A percentile compares a stretch with the other conserved stretches of the same genome.
Evolutionary conservation across 2,329 filamentous ascomycete species (phyloP).

Genomic region (Gnomoniopsis smithogilvyi): DNA sequence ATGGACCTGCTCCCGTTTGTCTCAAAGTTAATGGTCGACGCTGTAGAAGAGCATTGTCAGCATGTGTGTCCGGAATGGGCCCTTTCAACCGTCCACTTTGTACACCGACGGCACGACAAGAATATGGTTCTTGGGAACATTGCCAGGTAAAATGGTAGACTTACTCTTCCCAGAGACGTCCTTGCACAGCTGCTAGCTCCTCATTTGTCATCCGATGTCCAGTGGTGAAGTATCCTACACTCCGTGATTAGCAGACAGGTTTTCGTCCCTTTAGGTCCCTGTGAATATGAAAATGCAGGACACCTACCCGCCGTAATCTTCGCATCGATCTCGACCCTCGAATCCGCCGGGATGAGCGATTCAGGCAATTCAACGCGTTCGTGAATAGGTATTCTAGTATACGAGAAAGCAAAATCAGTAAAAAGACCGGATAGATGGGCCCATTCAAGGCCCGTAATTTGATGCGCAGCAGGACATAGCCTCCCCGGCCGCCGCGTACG

Average conservation of each 20-base stretch:
- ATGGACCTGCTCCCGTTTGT: neutral
- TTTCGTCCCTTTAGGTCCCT: neutral
- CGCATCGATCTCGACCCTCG: slow-evolving; percentile 96
- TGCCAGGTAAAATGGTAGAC: slow-evolving; percentile 22
- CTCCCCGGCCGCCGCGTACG: neutral
- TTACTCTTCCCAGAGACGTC: slow-evolving; percentile 86
- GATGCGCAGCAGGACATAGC: neutral
- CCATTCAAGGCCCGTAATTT: slow-evolving; percentile 18
- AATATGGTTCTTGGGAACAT: slow-evolving; percentile 15
- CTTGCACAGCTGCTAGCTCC: slow-evolving; percentile 81
- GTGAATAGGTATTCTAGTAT: slow-evolving; percentile 73
- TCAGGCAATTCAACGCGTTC: slow-evolving; percentile 91
- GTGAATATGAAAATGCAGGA: neutral
- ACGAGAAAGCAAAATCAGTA: slow-evolving; percentile 18
- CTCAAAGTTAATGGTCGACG: slow-evolving; percentile 19
- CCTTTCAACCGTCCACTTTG: neutral
- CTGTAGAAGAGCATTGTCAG: slow-evolving; percentile 24
- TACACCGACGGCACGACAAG: slow-evolving; percentile 20
- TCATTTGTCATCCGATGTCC: slow-evolving; percentile 86
- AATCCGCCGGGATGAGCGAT: slow-evolving; percentile 90
- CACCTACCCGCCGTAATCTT: slow-evolving; percentile 89
- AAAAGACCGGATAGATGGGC: neutral
- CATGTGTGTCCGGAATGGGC: slow-evolving; percentile 18
- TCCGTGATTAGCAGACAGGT: slow-evolving; percentile 5
- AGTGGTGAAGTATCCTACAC: slow-evolving; percentile 71